Percentiles rank a stretch among this genome's conserved stretches.
phyloP scores from a whole-genome alignment of 257 asterid species.

The Capsicum baccatum region DNA sequence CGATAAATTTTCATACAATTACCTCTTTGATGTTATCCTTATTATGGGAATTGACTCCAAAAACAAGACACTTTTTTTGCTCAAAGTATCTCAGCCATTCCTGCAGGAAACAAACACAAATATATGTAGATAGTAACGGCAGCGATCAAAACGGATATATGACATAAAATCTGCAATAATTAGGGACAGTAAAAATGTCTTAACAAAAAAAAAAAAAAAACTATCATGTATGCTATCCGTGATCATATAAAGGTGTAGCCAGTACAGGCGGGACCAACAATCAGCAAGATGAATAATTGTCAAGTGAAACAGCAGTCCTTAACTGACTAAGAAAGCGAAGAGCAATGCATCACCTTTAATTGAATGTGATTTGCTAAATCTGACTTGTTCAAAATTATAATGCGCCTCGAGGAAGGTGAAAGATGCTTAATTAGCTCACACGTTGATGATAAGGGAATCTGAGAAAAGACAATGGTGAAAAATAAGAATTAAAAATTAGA shows the following conservation, averaged over 20 bases:
- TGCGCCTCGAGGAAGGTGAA: slow-evolving; percentile 51
- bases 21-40: no score
- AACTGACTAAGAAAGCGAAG: neutral
- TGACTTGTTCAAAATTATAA: slow-evolving; percentile 59
- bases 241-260: neutral
- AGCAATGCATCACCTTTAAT: slow-evolving; percentile 45
- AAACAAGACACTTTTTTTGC: no score
- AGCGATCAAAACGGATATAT: no score
- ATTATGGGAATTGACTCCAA: no score
- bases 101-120: no score
- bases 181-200: neutral
- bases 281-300: neutral
- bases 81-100: no score
- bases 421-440: slow-evolving; percentile 49
- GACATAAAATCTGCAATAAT: neutral
- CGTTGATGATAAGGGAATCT: slow-evolving; percentile 84
- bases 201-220: neutral
- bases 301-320: no score
- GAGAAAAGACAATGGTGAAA: neutral
- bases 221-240: neutral
- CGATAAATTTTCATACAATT: no score
- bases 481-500: neutral
- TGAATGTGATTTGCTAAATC: slow-evolving; percentile 49
- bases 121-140: no score
- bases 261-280: neutral